Base-by-base conservation (phyloP, 768 basidiomycete genomes). In the Collybiopsis luxurians region DNA sequence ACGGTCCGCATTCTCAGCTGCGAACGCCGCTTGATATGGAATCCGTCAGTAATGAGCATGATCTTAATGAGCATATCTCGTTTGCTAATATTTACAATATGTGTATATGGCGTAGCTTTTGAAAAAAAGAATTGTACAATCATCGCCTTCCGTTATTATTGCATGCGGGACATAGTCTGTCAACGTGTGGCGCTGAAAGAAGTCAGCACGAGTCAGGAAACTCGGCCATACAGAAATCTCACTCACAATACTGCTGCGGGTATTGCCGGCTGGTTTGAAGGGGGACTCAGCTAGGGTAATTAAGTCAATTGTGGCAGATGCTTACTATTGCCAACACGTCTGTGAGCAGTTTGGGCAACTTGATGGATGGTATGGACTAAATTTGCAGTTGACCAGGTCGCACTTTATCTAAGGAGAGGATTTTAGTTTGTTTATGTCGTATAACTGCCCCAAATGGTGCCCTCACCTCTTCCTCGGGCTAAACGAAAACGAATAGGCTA, bases 281-380 rank as follows among this genome's bases (percentile, higher is more conserved):
- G 15, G 6, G 31, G 36, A 24, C 21, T 63, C 58, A 58, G 67
- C 67, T 62, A 57, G 19, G 55, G 62, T 13, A 31, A 19, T 27
- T 15, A 27, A 39, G 24, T 36, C 53, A 31, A 36, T 45, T 28
- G 27, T n/a, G 43, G 17, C 26, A 17, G 27, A 47, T 53, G 38
- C 86, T 63, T 69, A 87, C 86, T 88, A 87, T 69, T 88, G 86
- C 84, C 86, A 87, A 67, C 86, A 88, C 56, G 75, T 78, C 59
- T 77, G 67, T 59, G 70, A 75, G 64, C 86, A 88, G 43, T 68
- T 61, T 34, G 83, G 82, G 66, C 86, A 88, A 36, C 70, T 65
- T 40, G 49, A 64, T 36, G 85, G 74, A 66, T 88, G 86, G 31
- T 63, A 71, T 6, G 78, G 77, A 63, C 86, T 87, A 63, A 88